Percentiles rank a stretch among this genome's conserved stretches.
phyloP scores from a whole-genome alignment of 768 basidiomycete genomes.

The Lactifluus pinguis region DNA sequence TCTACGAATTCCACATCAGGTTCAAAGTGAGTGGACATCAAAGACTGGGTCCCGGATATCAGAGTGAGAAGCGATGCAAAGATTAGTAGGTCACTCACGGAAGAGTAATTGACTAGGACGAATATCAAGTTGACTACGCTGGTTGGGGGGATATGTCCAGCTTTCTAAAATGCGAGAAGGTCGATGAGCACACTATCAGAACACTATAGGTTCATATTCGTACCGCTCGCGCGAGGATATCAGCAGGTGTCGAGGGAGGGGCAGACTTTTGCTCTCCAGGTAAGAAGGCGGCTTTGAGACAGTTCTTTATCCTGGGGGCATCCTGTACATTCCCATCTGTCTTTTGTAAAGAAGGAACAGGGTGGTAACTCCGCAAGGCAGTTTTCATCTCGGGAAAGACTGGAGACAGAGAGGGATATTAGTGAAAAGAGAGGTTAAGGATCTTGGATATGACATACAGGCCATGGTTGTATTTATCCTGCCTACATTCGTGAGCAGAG shows the following conservation, averaged over 20 bases:
- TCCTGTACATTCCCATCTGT: slow-evolving; percentile 85
- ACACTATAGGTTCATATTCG: slow-evolving; percentile 24
- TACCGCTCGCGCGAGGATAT: slow-evolving; percentile 61
- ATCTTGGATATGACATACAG: slow-evolving; percentile 36
- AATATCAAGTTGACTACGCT: slow-evolving; percentile 84
- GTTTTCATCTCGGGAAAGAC: slow-evolving; percentile 95
- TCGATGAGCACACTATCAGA: slow-evolving; percentile 7
- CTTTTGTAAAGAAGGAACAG: slow-evolving; percentile 83
- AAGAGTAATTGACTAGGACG: slow-evolving; percentile 68
- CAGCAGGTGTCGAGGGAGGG: slow-evolving; percentile 65
- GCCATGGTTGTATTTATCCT: slow-evolving; percentile 91
- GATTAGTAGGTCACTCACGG: slow-evolving; percentile 37
- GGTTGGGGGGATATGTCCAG: slow-evolving; percentile 64
- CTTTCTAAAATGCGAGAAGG: slow-evolving; percentile 32
- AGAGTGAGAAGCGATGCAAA: neutral
- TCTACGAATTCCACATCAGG: slow-evolving; percentile 69
- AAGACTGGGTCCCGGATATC: slow-evolving; percentile 21
- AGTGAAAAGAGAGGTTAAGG: slow-evolving; percentile 8
- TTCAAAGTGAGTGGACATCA: slow-evolving; percentile 59
- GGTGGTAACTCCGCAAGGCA: slow-evolving; percentile 80
- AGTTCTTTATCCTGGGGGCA: slow-evolving; percentile 86
- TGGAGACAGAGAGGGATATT: slow-evolving; percentile 25
- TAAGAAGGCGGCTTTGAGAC: slow-evolving; percentile 72
- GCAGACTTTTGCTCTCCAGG: slow-evolving; percentile 56
- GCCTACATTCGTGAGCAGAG: slow-evolving; percentile 81